A percentile compares a stretch with the other conserved stretches of the same genome.
Conservation (phyloP, 2,329 filamentous ascomycete genomes). For the Phoma herbarum region DNA sequence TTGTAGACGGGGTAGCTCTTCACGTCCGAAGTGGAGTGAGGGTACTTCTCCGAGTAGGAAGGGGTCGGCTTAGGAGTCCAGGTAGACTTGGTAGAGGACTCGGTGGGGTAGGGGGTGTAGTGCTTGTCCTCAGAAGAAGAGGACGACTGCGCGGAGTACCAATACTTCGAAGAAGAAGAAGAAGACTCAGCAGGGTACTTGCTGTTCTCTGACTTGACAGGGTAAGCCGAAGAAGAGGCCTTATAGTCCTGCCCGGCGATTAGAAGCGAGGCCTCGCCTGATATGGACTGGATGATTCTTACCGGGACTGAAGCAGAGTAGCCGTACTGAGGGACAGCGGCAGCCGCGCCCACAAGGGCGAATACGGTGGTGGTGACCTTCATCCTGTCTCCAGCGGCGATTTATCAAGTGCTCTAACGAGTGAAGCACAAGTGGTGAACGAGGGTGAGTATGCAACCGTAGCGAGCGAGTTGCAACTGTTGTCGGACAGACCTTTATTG, state of each 20-base stretch:
- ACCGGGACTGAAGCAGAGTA: conserved; percentile 13
- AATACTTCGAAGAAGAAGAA: not conserved
- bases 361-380: conserved; percentile 40
- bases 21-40: conserved; percentile 2
- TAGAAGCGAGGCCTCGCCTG: not conserved
- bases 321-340: conserved; percentile 31
- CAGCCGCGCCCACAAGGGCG: conserved; percentile 44
- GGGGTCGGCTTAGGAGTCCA: not conserved
- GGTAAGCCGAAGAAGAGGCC: conserved; percentile 1
- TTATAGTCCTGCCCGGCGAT: conserved; percentile 4
- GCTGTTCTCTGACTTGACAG: not conserved
- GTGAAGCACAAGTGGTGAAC: conserved; percentile 36
- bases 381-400: conserved; percentile 38
- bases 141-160: not conserved
- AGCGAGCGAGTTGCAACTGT: conserved; percentile 50
- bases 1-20: conserved; percentile 7
- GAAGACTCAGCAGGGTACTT: not conserved
- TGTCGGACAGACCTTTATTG: conserved; percentile 30
- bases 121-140: conserved; percentile 6
- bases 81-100: not conserved
- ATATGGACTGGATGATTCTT: not conserved
- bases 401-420: conserved; percentile 24
- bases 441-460: conserved; percentile 48
- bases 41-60: not conserved
- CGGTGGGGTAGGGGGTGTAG: conserved; percentile 3